Conservation (phyloP, 139 green algal genomes). For the Tetradesmus obliquus region DNA sequence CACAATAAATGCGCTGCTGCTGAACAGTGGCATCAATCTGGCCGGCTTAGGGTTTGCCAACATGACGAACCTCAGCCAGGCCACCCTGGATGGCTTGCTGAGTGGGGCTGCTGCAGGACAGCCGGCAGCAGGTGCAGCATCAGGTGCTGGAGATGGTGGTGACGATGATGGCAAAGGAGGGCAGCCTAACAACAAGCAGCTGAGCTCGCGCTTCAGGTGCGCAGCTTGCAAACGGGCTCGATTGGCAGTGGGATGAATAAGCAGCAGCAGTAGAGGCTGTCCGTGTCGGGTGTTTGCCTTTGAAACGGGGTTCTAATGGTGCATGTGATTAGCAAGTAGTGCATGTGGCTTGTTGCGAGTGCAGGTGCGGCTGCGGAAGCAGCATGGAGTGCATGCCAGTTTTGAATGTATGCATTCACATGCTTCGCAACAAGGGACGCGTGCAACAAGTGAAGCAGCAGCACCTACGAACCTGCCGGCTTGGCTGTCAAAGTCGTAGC, state of each 20-base stretch:
- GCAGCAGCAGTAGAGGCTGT: not conserved
- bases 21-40: not conserved
- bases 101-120: not conserved
- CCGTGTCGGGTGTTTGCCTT: no score
- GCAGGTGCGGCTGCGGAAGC: no score
- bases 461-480: no score
- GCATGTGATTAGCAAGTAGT: no score
- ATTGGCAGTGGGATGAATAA: not conserved
- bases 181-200: conserved; percentile 25
- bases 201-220: conserved; percentile 38
- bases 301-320: no score
- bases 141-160: not conserved
- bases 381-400: no score
- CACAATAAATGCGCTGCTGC: conserved; percentile 16
- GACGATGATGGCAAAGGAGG: not conserved
- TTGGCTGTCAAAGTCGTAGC: no score
- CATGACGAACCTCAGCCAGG: not conserved
- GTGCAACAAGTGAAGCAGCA: no score
- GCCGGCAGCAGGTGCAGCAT: not conserved
- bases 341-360: no score
- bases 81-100: not conserved
- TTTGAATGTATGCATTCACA: no score
- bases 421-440: no score
- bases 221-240: not conserved
- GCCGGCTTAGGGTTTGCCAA: not conserved